Base-by-base conservation (phyloP, 2,329 filamentous ascomycete genomes). In the Elsinoe australis region DNA sequence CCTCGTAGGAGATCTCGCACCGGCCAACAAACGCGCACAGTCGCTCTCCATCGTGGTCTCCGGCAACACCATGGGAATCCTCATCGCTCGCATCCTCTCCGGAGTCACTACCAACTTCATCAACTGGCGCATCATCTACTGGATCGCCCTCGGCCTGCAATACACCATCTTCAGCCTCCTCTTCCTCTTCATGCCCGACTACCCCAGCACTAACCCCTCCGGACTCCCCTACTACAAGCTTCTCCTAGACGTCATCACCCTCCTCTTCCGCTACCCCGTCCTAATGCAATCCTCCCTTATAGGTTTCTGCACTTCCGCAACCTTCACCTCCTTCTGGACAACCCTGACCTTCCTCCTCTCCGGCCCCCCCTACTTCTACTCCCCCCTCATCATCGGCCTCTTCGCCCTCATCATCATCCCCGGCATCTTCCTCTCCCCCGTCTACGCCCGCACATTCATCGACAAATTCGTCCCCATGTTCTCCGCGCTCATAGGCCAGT, bases 341-440 rank as follows among this genome's bases (percentile, higher is more conserved):
- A 90, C 85, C 0, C 64, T 92, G 29, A 90, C 85, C 0, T 94
- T 94, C 60, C 72, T 92, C 4, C 75, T 94, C 14, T 77, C 83
- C 0, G 80, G 75, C 0, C 66, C 74, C 2, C 85, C 85, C 0
- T 94, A 87, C 59, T 63, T 73, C 47, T 89, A 84, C 60, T 67
- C 72, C 0, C 78, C 83, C 0, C 62, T 87, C 0, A 71, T 74
- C 3, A 88, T 92, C 42, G 85, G 86, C 0, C 71, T 92, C 3
- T 92, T 92, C 61, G 83, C 84, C 0, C 69, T 94, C 3, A 85
- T 89, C 45, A 86, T 84, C 1, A 78, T 92, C 9, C 77, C 72
- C 0, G 77, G 79, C 8, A 85, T 92, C 63, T 60, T 78, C 15
- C 64, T 80, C 6, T 81, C 78, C 0, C 87, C 87, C 0, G 52